Evolutionary conservation across 2,329 filamentous ascomycete genomes (phyloP).

Genomic region (Elsinoe ampelina): DNA sequence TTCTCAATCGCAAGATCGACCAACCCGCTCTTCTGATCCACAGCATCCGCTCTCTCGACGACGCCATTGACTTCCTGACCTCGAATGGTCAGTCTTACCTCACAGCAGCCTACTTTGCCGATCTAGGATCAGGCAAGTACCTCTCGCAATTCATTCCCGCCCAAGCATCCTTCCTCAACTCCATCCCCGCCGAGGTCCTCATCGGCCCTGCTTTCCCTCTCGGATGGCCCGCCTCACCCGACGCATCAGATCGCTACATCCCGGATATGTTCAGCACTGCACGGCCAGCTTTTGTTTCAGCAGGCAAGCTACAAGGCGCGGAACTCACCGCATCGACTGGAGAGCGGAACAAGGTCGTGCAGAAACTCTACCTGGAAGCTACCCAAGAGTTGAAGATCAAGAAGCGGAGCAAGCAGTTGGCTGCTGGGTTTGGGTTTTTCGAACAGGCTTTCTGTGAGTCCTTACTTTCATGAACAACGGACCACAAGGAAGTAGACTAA

Average conservation of each 20-base stretch:
- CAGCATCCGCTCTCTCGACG: conserved; percentile 42
- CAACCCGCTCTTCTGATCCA: conserved; percentile 40
- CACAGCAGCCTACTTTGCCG: conserved; percentile 47
- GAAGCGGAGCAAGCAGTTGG: conserved; percentile 26
- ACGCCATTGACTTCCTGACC: conserved; percentile 43
- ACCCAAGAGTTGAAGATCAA: conserved; percentile 20
- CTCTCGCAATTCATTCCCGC: conserved; percentile 48
- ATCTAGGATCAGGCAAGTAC: conserved; percentile 46
- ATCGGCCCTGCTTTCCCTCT: conserved; percentile 32
- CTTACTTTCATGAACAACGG: not conserved
- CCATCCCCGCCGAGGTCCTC: conserved; percentile 47
- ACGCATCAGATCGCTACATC: conserved; percentile 32
- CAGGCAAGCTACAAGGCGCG: conserved; percentile 9
- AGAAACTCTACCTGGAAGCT: conserved; percentile 20
- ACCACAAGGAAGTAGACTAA: not conserved
- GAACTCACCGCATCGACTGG: conserved; percentile 12
- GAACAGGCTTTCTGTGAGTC: conserved; percentile 25
- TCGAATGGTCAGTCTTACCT: conserved; percentile 28
- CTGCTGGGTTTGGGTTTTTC: conserved; percentile 30
- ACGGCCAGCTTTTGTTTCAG: conserved; percentile 33
- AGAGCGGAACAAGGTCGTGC: conserved; percentile 12
- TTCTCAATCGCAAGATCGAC: conserved; percentile 29
- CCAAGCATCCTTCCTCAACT: conserved; percentile 46
- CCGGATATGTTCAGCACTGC: conserved; percentile 36
- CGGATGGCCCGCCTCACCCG: conserved; percentile 19